Percentiles rank a stretch among this genome's conserved stretches.
These are phyloP conservation scores for Phialophora verrucosa DNA, from an alignment of 2,329 filamentous ascomycete genomes.

Conservation along the genomic window DNA sequence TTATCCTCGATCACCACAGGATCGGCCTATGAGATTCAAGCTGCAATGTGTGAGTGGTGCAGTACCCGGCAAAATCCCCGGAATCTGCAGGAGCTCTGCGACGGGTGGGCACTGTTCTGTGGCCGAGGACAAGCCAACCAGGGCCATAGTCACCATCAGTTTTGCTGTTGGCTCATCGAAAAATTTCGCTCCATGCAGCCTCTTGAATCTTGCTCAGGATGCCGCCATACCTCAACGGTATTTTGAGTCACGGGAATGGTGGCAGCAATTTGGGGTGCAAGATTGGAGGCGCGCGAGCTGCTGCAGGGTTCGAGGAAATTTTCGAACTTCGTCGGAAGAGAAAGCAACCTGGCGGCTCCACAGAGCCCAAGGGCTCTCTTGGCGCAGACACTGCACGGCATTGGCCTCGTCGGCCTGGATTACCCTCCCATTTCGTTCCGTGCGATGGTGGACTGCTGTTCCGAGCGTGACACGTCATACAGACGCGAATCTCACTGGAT, in stretches of 20 bases:
- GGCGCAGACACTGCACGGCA: constrained; percentile 10
- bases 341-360: constrained; percentile 6
- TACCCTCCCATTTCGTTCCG: constrained; percentile 8
- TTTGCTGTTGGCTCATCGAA: background rate
- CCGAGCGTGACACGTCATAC: constrained; percentile 17
- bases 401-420: constrained; percentile 6
- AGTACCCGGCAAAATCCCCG: background rate
- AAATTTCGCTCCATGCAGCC: background rate
- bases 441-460: constrained; percentile 14
- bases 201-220: background rate
- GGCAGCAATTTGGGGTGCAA: background rate
- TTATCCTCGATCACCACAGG: constrained; percentile 8
- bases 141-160: background rate
- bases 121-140: background rate
- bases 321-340: constrained; percentile 8
- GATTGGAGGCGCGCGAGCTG: background rate
- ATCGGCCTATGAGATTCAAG: constrained; percentile 8
- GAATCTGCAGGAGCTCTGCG: constrained; percentile 1
- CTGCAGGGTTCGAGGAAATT: background rate
- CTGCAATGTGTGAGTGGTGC: background rate
- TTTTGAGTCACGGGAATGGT: background rate
- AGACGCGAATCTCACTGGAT: constrained; percentile 11
- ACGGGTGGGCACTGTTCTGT: background rate
- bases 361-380: background rate
- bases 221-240: background rate